phyloP scores from a whole-genome alignment of 164 flowering plant genomes.

The Tetracentron sinense region DNA sequence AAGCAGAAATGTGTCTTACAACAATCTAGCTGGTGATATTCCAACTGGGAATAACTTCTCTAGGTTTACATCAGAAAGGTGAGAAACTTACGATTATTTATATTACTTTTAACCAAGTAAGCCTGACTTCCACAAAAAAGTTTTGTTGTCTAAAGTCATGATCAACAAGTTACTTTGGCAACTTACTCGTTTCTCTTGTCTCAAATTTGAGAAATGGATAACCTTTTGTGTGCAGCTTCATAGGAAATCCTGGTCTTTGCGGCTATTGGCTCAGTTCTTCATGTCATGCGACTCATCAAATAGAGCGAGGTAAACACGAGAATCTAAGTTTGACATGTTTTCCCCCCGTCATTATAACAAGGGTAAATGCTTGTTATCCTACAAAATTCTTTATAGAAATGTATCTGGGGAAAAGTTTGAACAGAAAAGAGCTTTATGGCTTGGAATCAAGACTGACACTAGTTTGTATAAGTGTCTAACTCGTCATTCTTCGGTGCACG shows the following conservation, averaged over 20 bases:
- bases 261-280: slow-evolving; percentile 72
- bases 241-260: slow-evolving; percentile 82
- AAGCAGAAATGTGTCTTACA: slow-evolving; percentile 84
- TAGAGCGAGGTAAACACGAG: slow-evolving; percentile 52
- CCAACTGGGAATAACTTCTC: slow-evolving; percentile 83
- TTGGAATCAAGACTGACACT: not conserved
- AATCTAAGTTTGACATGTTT: not conserved
- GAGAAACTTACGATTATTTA: not conserved
- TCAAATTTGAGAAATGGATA: not conserved
- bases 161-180: not conserved
- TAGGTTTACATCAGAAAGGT: slow-evolving; percentile 79
- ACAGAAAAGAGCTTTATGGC: not conserved
- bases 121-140: not conserved
- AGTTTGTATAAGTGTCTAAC: too few species aligned
- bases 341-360: not conserved
- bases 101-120: not conserved
- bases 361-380: not conserved
- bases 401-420: not conserved
- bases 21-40: slow-evolving; percentile 71
- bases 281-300: slow-evolving; percentile 51
- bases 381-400: not conserved
- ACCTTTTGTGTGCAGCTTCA: slow-evolving; percentile 46
- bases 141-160: not conserved
- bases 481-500: not conserved
- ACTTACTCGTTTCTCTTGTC: not conserved